Conservation (phyloP, 2,329 filamentous ascomycete species). For the Penicillium nordicum region DNA sequence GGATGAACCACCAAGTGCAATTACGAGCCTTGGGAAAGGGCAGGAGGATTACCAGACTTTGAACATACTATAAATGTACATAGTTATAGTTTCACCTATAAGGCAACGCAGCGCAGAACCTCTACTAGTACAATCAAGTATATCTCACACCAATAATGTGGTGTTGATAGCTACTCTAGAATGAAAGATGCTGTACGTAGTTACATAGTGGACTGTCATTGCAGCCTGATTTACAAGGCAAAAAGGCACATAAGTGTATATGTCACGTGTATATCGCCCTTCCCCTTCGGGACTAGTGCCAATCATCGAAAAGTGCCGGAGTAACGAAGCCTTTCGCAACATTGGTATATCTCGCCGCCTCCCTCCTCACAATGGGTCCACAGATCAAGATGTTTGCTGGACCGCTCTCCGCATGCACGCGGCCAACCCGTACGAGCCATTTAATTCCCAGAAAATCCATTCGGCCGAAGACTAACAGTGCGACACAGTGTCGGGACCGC, state of each 20-base stretch:
- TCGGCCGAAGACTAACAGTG: conserved; percentile 20
- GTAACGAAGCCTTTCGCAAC: conserved; percentile 11
- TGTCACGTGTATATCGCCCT: not conserved
- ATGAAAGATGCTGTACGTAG: not conserved
- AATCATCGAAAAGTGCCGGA: conserved; percentile 22
- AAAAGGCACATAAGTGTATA: accelerated
- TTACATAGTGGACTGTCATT: not conserved
- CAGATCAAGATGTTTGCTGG: conserved; percentile 37
- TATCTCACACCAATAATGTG: no score
- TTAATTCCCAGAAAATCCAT: conserved; percentile 6
- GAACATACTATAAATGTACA: not conserved
- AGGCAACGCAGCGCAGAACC: accelerated
- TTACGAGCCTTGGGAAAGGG: not conserved
- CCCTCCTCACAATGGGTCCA: conserved; percentile 31
- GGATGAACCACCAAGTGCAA: not conserved
- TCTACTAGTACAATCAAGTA: not conserved
- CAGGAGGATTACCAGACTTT: not conserved
- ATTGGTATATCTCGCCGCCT: conserved; percentile 8
- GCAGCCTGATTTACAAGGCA: not conserved
- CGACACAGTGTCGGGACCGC: conserved; percentile 27
- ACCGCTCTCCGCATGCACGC: conserved; percentile 33
- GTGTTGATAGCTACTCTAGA: not conserved
- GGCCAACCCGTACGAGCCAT: conserved; percentile 33
- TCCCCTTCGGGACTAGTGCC: conserved; percentile 13
- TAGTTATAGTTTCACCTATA: not conserved